Evolutionary conservation across 2,329 filamentous ascomycete species (phyloP).

Genomic region (Penicillium aurantiogriseum): DNA sequence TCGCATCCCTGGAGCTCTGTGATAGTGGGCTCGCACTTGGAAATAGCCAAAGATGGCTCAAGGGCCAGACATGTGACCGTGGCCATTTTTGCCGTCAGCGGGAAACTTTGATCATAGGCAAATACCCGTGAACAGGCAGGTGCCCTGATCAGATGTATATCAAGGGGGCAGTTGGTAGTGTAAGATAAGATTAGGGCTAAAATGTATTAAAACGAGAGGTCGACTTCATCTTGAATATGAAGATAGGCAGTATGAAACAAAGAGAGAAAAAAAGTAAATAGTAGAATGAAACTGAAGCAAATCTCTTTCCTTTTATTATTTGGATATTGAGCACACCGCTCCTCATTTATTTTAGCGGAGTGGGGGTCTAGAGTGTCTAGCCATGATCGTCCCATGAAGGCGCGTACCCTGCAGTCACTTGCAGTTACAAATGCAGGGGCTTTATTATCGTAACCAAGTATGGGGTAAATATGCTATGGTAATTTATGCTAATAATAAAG

Average conservation of each 20-base stretch:
- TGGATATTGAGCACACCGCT: constrained; percentile 13
- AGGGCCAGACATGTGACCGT: constrained; percentile 32
- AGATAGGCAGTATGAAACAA: constrained; percentile 1
- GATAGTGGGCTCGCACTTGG: constrained; percentile 15
- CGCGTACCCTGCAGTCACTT: constrained; percentile 7
- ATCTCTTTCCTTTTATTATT: not conserved
- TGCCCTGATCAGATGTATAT: not conserved
- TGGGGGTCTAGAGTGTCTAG: constrained; percentile 11
- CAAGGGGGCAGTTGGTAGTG: not conserved
- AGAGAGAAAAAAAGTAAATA: not conserved
- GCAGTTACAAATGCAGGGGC: constrained; percentile 16
- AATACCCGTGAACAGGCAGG: not conserved
- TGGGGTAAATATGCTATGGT: not conserved
- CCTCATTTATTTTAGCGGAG: constrained; percentile 14
- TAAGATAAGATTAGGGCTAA: constrained; percentile 20
- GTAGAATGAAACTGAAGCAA: not conserved
- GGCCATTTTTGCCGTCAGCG: constrained; percentile 16
- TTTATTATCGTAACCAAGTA: not conserved
- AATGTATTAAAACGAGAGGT: constrained; percentile 11
- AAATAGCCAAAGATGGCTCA: constrained; percentile 11
- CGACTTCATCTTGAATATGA: constrained; percentile 13
- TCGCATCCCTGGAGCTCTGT: constrained; percentile 18
- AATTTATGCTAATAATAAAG: not conserved
- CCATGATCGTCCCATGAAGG: constrained; percentile 4
- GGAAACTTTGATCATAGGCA: constrained; percentile 1